phyloP scores from a whole-genome alignment of 805 yeast species.

The Sugiyamaella marilandica region DNA sequence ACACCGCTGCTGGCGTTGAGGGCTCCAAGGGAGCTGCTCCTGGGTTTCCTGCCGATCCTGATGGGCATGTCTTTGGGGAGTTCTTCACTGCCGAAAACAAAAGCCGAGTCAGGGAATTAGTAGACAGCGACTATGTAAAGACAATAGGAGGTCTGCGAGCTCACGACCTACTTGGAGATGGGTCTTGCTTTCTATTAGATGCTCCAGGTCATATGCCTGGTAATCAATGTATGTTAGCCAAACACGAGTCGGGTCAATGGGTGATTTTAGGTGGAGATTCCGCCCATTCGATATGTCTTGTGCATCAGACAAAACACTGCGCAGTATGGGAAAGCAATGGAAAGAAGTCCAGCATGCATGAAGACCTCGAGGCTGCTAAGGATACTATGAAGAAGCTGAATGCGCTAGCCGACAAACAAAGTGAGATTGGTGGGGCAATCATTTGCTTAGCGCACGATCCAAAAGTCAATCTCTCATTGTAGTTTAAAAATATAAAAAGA shows the following conservation, averaged over 20 bases:
- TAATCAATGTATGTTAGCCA: background rate
- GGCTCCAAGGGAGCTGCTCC: conserved; percentile 1
- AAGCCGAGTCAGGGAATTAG: background rate
- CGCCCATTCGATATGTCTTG: background rate
- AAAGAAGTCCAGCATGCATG: background rate
- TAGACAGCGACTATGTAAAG: background rate
- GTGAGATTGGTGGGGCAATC: background rate
- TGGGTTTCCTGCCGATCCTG: background rate
- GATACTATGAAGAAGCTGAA: background rate
- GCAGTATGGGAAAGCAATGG: background rate
- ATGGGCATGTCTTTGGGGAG: background rate
- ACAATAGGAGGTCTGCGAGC: background rate
- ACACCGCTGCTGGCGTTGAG: background rate
- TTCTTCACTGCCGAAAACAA: background rate
- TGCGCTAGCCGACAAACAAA: background rate
- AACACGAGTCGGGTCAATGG: background rate
- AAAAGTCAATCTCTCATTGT: background rate
- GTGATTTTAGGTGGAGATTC: conserved; percentile 2
- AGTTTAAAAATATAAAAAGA: background rate
- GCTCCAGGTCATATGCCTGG: conserved; percentile 1
- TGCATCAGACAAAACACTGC: background rate
- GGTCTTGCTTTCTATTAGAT: background rate
- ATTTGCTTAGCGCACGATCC: background rate
- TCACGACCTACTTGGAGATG: conserved; percentile 4
- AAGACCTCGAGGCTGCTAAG: background rate